Evolutionary conservation across 176 grass and related monocot genomes (phyloP), one percentile per base, ranked within the genome.

Genomic region (Cenchrus americanus): DNA sequence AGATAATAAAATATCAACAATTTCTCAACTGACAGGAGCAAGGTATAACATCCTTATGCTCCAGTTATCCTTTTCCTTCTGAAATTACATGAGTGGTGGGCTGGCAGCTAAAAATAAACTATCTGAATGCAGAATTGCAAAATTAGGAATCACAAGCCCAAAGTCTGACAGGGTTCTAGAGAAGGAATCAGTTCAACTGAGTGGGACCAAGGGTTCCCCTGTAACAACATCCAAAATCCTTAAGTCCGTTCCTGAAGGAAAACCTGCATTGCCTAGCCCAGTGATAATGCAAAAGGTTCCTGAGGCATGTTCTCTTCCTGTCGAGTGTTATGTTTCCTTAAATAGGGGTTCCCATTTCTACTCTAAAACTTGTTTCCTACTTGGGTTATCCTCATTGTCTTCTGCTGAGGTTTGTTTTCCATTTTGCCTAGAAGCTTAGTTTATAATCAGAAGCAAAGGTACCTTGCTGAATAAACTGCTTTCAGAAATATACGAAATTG

Each of bases 201-300:
- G 43, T 84, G 85, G 85, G 63, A 78, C 70, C 69, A 90, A 84
- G 85, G 51, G 17, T 66, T 82, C 72, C 26, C 88, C 46, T 80
- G 71, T 81, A 82, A 77, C 69, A 79, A 63, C 66, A 70, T 60
- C 86, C 48, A 83, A 73, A 52, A 73, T 85, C 37, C 46, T 63
- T 32, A 75, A 51, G 80, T 80, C 76, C 30, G 53, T 14, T 75
- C 57, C 64, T 46, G 80, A 83, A 83, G 68, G 62, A 79, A 93
- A 94, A 85, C 43, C 55, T 82, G 75, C 84, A 74, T 78, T 86
- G 44, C 64, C 79, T 76, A 94, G 76, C 82, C 82, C 85, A n/a
- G 68, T 87, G 73, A 83, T 88, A 60, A 88, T 73, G 75, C 86
- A 88, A 67, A 94, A 90, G 68, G 84, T 79, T 75, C 49, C 75